phyloP scores from a whole-genome alignment of 1,284 basidiomycete genomes.

The Waitea zeae region DNA sequence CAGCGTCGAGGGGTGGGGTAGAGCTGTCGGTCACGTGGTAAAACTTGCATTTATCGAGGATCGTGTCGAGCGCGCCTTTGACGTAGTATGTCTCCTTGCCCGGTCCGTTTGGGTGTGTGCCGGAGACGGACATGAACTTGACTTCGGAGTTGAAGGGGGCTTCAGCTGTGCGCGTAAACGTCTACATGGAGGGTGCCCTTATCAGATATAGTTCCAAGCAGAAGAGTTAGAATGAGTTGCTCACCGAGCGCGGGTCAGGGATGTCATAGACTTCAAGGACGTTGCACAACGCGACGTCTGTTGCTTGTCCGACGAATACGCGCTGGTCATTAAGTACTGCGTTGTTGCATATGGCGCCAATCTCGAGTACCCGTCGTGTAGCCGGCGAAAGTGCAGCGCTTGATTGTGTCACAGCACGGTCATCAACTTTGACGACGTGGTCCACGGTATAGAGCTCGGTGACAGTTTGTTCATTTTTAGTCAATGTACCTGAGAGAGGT shows the following conservation, averaged over 20 bases:
- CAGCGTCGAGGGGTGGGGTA: constrained; percentile 58
- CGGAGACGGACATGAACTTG: constrained; percentile 86
- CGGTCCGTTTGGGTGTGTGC: constrained; percentile 31
- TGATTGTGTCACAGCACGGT: too few species aligned
- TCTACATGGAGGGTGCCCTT: too few species aligned
- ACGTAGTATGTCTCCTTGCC: constrained; percentile 71
- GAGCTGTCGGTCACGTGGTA: constrained; percentile 80
- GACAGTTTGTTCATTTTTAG: constrained; percentile 92
- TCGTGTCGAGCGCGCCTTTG: constrained; percentile 84
- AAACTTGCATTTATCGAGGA: constrained; percentile 73
- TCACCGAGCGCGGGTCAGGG: constrained; percentile 45
- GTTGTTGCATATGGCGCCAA: constrained; percentile 61
- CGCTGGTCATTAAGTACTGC: constrained; percentile 57
- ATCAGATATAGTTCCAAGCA: too few species aligned
- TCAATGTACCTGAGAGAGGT: constrained; percentile 63
- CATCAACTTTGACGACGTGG: constrained; percentile 58
- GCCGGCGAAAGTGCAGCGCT: constrained; percentile 15
- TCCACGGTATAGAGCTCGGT: constrained; percentile 80
- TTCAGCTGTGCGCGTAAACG: constrained; percentile 65
- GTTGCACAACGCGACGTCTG: constrained; percentile 86
- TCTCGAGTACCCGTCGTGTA: constrained; percentile 38
- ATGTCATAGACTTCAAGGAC: constrained; percentile 58
- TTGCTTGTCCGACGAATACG: constrained; percentile 73
- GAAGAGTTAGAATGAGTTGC: too few species aligned
- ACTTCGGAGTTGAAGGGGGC: constrained; percentile 84